A percentile compares a stretch with the other conserved stretches of the same genome.
phyloP scores from a whole-genome alignment of 2,329 filamentous ascomycete species.

The Albophoma yamanashiensis region DNA sequence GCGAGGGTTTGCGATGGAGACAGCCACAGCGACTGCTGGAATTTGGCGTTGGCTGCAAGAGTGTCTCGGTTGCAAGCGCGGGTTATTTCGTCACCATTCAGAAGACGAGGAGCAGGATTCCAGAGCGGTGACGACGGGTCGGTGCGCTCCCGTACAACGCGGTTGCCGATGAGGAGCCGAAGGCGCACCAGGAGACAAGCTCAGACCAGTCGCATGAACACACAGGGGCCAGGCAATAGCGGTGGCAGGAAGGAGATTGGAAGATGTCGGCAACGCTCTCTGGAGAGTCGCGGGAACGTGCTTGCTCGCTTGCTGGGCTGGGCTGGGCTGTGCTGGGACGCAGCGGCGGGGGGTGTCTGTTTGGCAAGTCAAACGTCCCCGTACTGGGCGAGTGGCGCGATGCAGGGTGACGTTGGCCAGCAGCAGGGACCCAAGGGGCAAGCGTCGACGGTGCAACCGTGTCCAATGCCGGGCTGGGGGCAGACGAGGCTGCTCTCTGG shows the following conservation, averaged over 20 bases:
- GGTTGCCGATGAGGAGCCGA: not conserved
- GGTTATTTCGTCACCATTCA: slow-evolving; percentile 10
- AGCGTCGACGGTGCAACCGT: not conserved
- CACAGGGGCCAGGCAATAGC: not conserved
- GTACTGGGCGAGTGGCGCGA: not conserved
- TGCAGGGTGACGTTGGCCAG: not conserved
- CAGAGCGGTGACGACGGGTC: not conserved
- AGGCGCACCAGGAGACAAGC: not conserved
- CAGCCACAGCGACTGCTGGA: slow-evolving; percentile 1
- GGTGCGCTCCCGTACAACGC: not conserved
- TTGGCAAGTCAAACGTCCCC: not conserved
- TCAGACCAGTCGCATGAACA: not conserved
- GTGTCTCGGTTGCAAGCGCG: slow-evolving; percentile 9
- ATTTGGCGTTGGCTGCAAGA: slow-evolving; percentile 5
- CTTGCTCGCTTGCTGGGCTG: not conserved
- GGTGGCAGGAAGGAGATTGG: not conserved
- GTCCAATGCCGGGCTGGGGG: not conserved
- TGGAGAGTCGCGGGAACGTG: not conserved
- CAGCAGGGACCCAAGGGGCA: not conserved
- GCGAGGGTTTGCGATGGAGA: not conserved
- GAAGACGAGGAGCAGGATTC: slow-evolving; percentile 1
- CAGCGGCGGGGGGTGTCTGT: not conserved
- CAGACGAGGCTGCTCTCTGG: not conserved
- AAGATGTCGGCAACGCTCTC: not conserved
- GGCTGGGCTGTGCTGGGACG: not conserved